Evolutionary conservation across 139 green algal species (phyloP).

Genomic region (Astrephomene gubernaculifera): DNA sequence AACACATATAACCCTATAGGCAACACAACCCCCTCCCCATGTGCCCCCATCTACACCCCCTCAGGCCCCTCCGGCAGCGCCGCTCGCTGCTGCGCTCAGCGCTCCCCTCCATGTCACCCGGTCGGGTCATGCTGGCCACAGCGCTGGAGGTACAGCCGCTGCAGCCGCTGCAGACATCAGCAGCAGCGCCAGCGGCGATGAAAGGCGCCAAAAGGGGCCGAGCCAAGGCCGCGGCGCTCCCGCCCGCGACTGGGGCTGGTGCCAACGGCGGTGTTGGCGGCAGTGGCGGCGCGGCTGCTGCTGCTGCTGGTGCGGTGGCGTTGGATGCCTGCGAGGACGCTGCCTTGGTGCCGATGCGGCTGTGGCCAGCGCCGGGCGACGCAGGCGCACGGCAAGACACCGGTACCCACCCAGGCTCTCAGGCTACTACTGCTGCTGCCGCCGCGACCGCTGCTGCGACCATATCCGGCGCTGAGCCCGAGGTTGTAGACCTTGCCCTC

Average conservation of each 20-base stretch:
- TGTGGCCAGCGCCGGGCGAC: constrained; percentile 14
- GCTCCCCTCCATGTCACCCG: constrained; percentile 42
- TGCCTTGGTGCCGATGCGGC: not conserved
- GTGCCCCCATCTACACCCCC: too few relatives aligned
- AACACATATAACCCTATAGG: too few relatives aligned
- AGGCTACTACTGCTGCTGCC: too few relatives aligned
- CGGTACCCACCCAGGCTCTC: too few relatives aligned
- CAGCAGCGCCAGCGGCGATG: not conserved
- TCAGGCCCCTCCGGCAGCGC: constrained; percentile 66
- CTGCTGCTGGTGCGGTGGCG: not conserved
- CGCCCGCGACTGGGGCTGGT: not conserved
- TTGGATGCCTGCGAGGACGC: too few relatives aligned
- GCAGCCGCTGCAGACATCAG: not conserved
- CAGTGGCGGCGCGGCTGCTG: not conserved
- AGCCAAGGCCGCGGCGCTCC: not conserved
- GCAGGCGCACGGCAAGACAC: not conserved
- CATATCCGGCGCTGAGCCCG: too few relatives aligned
- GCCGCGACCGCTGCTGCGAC: too few relatives aligned
- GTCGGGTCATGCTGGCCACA: constrained; percentile 58
- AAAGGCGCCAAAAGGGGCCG: not conserved
- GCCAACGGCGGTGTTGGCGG: not conserved
- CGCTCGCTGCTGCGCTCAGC: constrained; percentile 41
- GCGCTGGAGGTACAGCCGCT: constrained; percentile 45
- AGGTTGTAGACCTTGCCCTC: too few relatives aligned
- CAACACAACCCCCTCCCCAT: too few relatives aligned